Percentiles rank a stretch among this genome's conserved stretches.
Conservation (phyloP, 1,284 basidiomycete species). For the Cerioporus squamosus region DNA sequence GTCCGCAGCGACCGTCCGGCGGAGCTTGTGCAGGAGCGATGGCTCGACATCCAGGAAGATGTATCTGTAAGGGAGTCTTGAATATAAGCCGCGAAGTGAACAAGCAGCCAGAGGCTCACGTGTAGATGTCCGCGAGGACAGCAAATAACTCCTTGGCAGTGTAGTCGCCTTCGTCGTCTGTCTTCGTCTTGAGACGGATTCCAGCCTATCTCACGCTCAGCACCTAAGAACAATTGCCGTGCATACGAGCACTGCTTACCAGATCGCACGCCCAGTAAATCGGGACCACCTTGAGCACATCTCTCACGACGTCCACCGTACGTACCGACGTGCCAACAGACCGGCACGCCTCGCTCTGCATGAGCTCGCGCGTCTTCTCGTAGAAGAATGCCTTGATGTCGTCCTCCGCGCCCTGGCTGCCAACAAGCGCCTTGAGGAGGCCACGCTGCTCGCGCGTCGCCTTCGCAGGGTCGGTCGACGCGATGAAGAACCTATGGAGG, state of each 20-base stretch:
- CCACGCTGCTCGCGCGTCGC: constrained; percentile 51
- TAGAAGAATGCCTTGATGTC: constrained; percentile 65
- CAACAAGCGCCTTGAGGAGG: constrained; percentile 51
- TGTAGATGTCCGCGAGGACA: constrained; percentile 70
- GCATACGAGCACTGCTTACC: constrained; percentile 43
- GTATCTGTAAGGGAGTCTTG: constrained; percentile 47
- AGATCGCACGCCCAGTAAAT: constrained; percentile 72
- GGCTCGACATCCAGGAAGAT: constrained; percentile 75
- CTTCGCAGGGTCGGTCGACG: constrained; percentile 44
- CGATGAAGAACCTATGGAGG: constrained; percentile 55
- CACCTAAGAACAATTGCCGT: neutral
- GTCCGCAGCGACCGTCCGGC: constrained; percentile 53
- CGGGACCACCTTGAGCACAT: constrained; percentile 70
- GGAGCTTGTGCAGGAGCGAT: constrained; percentile 56
- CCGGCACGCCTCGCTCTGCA: constrained; percentile 55
- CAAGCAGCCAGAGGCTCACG: constrained; percentile 46
- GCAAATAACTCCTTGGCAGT: constrained; percentile 65
- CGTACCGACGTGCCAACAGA: constrained; percentile 53
- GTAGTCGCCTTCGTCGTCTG: constrained; percentile 55
- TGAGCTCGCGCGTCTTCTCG: constrained; percentile 59
- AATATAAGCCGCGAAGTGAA: neutral
- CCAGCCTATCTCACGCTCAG: constrained; percentile 56
- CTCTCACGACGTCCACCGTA: constrained; percentile 70
- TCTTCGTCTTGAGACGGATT: constrained; percentile 69
- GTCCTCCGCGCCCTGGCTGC: constrained; percentile 48